These are phyloP conservation scores for Phytophthora tentaculata DNA, from an alignment of 352 stramenopile species.

Conservation along the genomic window DNA sequence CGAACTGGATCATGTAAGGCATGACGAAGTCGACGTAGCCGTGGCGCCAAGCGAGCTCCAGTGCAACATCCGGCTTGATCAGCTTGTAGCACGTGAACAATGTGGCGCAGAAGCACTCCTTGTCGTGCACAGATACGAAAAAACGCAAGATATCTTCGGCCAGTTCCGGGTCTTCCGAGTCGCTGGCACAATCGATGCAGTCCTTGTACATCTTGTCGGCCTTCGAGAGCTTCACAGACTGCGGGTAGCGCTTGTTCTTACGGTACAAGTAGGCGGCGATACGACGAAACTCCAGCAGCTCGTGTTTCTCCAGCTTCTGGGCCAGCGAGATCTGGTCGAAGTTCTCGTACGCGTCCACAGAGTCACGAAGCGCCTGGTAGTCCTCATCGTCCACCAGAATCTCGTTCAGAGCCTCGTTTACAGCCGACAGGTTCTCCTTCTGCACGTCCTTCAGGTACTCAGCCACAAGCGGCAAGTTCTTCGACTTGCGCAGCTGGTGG, in stretches of 20 bases:
- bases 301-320: constrained; percentile 98
- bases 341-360: constrained; percentile 99
- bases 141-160: constrained; percentile 98
- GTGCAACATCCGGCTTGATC: constrained; percentile 98
- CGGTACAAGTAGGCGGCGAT: constrained; percentile 99
- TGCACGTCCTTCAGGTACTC: constrained; percentile 99
- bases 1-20: constrained; percentile 99
- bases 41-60: constrained; percentile 99
- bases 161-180: constrained; percentile 96
- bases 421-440: constrained; percentile 97
- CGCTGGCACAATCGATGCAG: constrained; percentile 98
- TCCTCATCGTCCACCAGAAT: constrained; percentile 97
- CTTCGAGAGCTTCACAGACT: constrained; percentile 99
- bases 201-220: constrained; percentile 99
- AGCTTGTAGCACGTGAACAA: constrained; percentile 99
- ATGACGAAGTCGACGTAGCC: constrained; percentile 99
- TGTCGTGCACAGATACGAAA: constrained; percentile 99
- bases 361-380: constrained; percentile 96
- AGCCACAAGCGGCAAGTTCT: constrained; percentile 97
- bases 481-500: constrained; percentile 97
- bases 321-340: constrained; percentile 99
- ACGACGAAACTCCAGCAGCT: constrained; percentile 99
- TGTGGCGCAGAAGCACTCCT: constrained; percentile 98
- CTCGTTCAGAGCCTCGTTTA: constrained; percentile 99
- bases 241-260: constrained; percentile 98